A percentile compares a stretch with the other conserved stretches of the same genome.
Conservation (phyloP, 805 yeast species). For the Candida awuae region DNA sequence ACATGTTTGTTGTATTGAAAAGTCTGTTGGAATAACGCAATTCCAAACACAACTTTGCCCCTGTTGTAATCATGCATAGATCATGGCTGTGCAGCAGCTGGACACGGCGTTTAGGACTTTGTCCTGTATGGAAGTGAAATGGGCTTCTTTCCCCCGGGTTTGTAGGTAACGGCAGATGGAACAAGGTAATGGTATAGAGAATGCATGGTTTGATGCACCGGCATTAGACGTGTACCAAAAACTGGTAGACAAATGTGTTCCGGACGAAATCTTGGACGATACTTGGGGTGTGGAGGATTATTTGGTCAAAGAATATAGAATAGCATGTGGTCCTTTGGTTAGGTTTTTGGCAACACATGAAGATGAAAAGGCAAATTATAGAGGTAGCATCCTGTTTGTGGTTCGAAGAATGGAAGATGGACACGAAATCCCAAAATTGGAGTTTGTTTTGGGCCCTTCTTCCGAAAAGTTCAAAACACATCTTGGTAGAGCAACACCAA, state of each 20-base stretch:
- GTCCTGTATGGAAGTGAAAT: too few species aligned
- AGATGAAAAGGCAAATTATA: constrained; percentile 40
- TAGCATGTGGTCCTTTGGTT: constrained; percentile 72
- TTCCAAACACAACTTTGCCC: too few species aligned
- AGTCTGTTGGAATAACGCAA: too few species aligned
- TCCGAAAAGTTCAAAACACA: constrained; percentile 28
- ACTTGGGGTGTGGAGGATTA: constrained; percentile 20
- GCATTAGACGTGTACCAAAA: constrained; percentile 22
- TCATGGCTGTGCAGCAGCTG: too few species aligned
- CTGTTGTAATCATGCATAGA: too few species aligned
- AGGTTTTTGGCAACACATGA: constrained; percentile 60
- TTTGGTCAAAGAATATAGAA: constrained; percentile 29
- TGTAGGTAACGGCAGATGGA: background rate
- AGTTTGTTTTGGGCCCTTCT: constrained; percentile 32
- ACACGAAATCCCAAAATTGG: constrained; percentile 12
- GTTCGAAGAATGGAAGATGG: constrained; percentile 41
- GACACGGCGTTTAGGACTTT: too few species aligned
- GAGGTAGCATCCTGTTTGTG: constrained; percentile 62
- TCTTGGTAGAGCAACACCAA: background rate
- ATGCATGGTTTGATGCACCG: constrained; percentile 25
- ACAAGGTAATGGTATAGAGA: background rate
- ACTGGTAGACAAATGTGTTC: constrained; percentile 16
- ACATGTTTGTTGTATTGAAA: too few species aligned
- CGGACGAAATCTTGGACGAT: constrained; percentile 13
- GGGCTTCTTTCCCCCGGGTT: too few species aligned